Evolutionary conservation across 352 stramenopile genomes (phyloP).

Genomic region (Hyaloperonospora arabidopsidis): DNA sequence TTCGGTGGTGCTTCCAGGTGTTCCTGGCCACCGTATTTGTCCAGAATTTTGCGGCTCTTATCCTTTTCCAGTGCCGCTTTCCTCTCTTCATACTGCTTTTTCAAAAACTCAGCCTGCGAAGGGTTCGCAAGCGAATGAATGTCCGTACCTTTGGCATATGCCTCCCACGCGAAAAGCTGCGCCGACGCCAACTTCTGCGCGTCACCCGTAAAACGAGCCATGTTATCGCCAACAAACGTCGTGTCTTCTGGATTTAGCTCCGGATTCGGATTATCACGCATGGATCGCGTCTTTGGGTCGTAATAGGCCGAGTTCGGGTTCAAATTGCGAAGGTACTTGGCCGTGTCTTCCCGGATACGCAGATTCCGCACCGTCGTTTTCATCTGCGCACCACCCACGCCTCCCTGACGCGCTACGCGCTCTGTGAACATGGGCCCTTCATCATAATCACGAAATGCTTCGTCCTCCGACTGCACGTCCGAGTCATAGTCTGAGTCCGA

Average conservation of each 20-base stretch:
- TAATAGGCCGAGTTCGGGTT: slow-evolving; percentile 98
- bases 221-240: slow-evolving; percentile 95
- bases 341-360: slow-evolving; percentile 98
- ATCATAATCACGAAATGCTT: slow-evolving; percentile 89
- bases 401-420: slow-evolving; percentile 90
- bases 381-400: slow-evolving; percentile 96
- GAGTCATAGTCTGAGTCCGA: slow-evolving; percentile 88
- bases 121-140: slow-evolving; percentile 95
- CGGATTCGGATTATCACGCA: slow-evolving; percentile 97
- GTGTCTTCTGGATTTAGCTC: slow-evolving; percentile 89
- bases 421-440: slow-evolving; percentile 91
- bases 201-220: slow-evolving; percentile 88
- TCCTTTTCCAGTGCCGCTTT: slow-evolving; percentile 64
- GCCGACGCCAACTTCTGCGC: slow-evolving; percentile 89
- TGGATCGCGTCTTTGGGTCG: slow-evolving; percentile 97
- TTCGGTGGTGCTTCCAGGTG: slow-evolving; percentile 83
- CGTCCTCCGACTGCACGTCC: slow-evolving; percentile 82
- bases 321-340: slow-evolving; percentile 98
- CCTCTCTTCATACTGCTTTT: slow-evolving; percentile 88
- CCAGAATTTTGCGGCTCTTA: slow-evolving; percentile 74
- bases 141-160: slow-evolving; percentile 85
- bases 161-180: slow-evolving; percentile 95
- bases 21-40: slow-evolving; percentile 94
- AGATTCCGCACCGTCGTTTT: slow-evolving; percentile 96
- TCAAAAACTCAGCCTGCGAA: slow-evolving; percentile 92